Conservation (phyloP, 1,284 basidiomycete species). For the Trichosporon sp. region DNA sequence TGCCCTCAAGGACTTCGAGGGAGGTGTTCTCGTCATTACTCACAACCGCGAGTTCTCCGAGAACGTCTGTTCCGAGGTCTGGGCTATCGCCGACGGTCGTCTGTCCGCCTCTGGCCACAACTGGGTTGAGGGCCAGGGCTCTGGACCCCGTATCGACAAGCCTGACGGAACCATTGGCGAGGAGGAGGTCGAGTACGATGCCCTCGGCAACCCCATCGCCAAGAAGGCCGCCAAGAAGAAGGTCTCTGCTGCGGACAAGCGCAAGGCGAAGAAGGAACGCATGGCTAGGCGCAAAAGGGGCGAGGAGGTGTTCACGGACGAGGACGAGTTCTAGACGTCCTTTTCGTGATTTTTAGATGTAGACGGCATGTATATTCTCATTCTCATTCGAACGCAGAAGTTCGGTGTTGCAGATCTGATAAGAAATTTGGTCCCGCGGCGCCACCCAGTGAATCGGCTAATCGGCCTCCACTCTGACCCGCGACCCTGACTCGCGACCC, state of each 20-base stretch:
- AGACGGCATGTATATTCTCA: neutral
- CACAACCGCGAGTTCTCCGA: slow-evolving; percentile 98
- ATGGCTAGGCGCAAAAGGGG: slow-evolving; percentile 65
- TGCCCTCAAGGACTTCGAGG: slow-evolving; percentile 91
- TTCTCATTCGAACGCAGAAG: too few species aligned
- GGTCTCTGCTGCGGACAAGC: slow-evolving; percentile 67
- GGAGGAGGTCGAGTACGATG: slow-evolving; percentile 84
- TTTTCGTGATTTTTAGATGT: neutral
- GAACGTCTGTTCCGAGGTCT: slow-evolving; percentile 64
- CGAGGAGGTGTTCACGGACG: slow-evolving; percentile 35
- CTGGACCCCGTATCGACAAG: slow-evolving; percentile 84
- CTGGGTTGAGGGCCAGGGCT: slow-evolving; percentile 96
- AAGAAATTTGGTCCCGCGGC: too few species aligned
- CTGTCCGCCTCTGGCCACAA: slow-evolving; percentile 94
- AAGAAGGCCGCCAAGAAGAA: slow-evolving; percentile 83
- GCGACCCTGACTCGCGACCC: too few species aligned
- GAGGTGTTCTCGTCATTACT: slow-evolving; percentile 93
- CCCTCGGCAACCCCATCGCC: slow-evolving; percentile 62
- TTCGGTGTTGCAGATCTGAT: too few species aligned
- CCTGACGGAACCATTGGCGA: slow-evolving; percentile 64
- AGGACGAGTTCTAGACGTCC: slow-evolving; percentile 9
- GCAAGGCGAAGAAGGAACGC: slow-evolving; percentile 92
- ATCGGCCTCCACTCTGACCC: too few species aligned
- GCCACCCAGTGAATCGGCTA: too few species aligned
- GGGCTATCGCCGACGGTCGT: slow-evolving; percentile 82